phyloP scores from a whole-genome alignment of 1,284 basidiomycete genomes.

The Gymnopus androsaceus region DNA sequence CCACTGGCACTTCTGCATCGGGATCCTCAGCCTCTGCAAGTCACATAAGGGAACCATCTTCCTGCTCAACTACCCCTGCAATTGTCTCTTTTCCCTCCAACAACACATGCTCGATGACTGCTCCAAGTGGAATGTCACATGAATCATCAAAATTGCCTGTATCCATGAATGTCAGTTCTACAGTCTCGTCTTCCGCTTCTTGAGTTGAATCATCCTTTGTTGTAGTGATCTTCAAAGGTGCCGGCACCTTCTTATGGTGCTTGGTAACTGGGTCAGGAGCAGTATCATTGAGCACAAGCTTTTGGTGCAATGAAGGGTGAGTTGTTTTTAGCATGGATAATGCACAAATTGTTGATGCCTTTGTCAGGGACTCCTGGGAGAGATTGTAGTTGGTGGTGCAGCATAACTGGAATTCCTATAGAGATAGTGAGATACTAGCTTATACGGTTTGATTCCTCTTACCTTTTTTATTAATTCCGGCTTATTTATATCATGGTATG shows the following conservation, averaged over 20 bases:
- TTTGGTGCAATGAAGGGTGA: neutral
- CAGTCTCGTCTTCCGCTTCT: too few relatives aligned
- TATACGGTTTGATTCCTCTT: neutral
- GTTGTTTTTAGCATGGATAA: neutral
- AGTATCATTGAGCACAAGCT: neutral
- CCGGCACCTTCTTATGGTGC: neutral
- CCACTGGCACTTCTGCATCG: too few relatives aligned
- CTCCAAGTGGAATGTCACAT: neutral
- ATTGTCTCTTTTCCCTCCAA: neutral
- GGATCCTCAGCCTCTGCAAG: too few relatives aligned
- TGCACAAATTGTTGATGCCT: neutral
- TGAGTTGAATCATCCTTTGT: too few relatives aligned
- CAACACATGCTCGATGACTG: neutral
- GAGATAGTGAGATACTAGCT: neutral
- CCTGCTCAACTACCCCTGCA: too few relatives aligned
- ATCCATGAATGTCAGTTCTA: neutral
- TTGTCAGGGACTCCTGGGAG: neutral
- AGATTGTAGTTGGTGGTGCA: neutral
- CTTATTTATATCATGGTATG: constrained; percentile 6
- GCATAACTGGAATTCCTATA: neutral
- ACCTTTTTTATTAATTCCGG: constrained; percentile 1
- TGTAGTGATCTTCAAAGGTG: neutral
- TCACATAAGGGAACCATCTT: too few relatives aligned
- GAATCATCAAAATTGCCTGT: neutral
- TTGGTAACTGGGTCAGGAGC: constrained; percentile 4